phyloP scores from a whole-genome alignment of 1,284 basidiomycete species.

The Dichomitus squalens region DNA sequence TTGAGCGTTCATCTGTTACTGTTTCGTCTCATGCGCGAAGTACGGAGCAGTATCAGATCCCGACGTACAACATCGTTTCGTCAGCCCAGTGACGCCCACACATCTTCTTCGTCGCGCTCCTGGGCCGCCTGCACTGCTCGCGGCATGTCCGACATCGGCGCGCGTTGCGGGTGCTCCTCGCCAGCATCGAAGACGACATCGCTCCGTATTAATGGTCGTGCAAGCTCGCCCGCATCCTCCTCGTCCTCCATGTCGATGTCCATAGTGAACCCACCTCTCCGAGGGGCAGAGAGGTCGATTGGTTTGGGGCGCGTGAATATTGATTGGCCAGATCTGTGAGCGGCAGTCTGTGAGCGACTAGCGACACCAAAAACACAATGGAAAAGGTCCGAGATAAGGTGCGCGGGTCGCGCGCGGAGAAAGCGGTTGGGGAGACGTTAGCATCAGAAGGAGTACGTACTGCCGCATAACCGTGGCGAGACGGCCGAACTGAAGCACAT shows the following conservation, averaged over 20 bases:
- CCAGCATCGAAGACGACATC: constrained; percentile 54
- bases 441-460: constrained; percentile 47
- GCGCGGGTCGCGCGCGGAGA: neutral
- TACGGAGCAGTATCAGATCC: too few relatives aligned
- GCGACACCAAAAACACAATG: neutral
- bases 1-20: too few relatives aligned
- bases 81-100: constrained; percentile 75
- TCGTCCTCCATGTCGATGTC: constrained; percentile 78
- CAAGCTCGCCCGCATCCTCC: constrained; percentile 52
- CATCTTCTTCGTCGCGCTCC: constrained; percentile 64
- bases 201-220: constrained; percentile 55
- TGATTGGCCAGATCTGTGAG: constrained; percentile 84
- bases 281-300: constrained; percentile 81
- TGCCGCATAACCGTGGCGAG: constrained; percentile 89
- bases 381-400: neutral
- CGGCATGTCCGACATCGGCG: constrained; percentile 55
- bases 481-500: constrained; percentile 88
- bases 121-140: constrained; percentile 51
- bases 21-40: neutral
- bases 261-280: constrained; percentile 69
- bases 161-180: constrained; percentile 36
- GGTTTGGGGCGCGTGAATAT: constrained; percentile 91
- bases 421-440: constrained; percentile 2
- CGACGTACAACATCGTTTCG: neutral
- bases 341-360: neutral